phyloP scores from a whole-genome alignment of 768 basidiomycete species.

The Baorangia bicolor region DNA sequence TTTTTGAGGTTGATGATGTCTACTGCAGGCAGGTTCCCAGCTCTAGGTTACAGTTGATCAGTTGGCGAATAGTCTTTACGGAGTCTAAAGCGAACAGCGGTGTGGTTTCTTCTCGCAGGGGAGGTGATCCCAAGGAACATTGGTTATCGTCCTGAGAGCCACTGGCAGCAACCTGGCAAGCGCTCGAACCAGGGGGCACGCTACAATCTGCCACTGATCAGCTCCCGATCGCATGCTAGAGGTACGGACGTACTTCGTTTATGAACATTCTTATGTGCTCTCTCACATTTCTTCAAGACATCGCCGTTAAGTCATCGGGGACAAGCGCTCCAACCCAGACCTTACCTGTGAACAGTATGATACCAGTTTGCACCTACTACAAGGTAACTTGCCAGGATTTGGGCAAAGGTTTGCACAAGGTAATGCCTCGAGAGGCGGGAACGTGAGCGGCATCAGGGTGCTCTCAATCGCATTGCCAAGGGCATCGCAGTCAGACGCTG shows the following conservation, averaged over 20 bases:
- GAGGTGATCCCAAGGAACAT: not conserved
- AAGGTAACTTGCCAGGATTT: conserved; percentile 25
- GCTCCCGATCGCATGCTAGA: not conserved
- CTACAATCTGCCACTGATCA: conserved; percentile 17
- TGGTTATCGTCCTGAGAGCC: conserved; percentile 2
- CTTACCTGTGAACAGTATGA: conserved; percentile 43
- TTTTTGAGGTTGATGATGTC: conserved; percentile 29
- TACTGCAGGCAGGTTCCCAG: conserved; percentile 26
- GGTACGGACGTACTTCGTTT: conserved; percentile 27
- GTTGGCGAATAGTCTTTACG: not conserved
- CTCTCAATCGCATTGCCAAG: conserved; percentile 16
- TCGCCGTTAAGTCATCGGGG: not conserved
- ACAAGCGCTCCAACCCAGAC: not conserved
- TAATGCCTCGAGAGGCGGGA: conserved; percentile 24
- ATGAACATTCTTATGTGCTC: conserved; percentile 36
- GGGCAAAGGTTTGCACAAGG: conserved; percentile 37
- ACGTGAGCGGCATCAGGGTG: conserved; percentile 13
- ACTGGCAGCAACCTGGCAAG: not conserved
- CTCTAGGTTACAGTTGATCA: conserved; percentile 10
- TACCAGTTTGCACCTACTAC: conserved; percentile 36
- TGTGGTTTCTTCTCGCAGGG: not conserved
- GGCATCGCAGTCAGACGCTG: conserved; percentile 18
- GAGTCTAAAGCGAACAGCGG: conserved; percentile 23
- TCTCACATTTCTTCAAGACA: conserved; percentile 38
- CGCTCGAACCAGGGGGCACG: not conserved